phyloP scores from a whole-genome alignment of 1,284 basidiomycete genomes.

The Puccinia triticina region DNA sequence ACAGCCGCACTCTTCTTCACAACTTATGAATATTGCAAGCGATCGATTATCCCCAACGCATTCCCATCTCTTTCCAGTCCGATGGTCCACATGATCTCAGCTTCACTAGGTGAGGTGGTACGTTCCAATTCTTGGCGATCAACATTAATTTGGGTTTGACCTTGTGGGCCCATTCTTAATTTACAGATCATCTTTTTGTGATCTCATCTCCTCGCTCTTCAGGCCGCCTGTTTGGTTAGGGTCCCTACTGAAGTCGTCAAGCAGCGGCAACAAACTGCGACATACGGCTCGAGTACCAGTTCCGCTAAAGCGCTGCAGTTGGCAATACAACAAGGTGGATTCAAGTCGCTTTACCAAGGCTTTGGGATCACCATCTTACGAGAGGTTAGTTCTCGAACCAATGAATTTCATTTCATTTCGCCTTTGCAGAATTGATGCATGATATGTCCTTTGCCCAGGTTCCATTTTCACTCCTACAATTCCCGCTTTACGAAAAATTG shows the following conservation, averaged over 20 bases:
- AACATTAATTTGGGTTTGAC: neutral
- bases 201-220: conserved; percentile 27
- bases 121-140: conserved; percentile 54
- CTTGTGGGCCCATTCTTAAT: neutral
- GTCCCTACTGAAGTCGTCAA: conserved; percentile 95
- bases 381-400: conserved; percentile 65
- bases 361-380: conserved; percentile 77
- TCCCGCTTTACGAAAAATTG: conserved; percentile 89
- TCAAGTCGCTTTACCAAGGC: conserved; percentile 76
- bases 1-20: conserved; percentile 92
- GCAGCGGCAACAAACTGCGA: conserved; percentile 75
- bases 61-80: conserved; percentile 65
- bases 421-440: neutral
- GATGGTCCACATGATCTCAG: conserved; percentile 77
- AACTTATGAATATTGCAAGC: conserved; percentile 86
- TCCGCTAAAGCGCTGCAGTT: conserved; percentile 64
- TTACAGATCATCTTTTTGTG: neutral
- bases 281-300: conserved; percentile 67
- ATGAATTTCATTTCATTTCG: neutral
- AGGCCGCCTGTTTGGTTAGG: conserved; percentile 87
- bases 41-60: conserved; percentile 64
- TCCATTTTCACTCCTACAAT: conserved; percentile 96
- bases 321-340: conserved; percentile 67
- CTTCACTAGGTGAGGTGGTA: conserved; percentile 81
- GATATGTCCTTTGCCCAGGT: conserved; percentile 66